These are phyloP conservation scores for Calonectria hawksworthii DNA, from an alignment of 2,329 filamentous ascomycete genomes.

Conservation along the genomic window DNA sequence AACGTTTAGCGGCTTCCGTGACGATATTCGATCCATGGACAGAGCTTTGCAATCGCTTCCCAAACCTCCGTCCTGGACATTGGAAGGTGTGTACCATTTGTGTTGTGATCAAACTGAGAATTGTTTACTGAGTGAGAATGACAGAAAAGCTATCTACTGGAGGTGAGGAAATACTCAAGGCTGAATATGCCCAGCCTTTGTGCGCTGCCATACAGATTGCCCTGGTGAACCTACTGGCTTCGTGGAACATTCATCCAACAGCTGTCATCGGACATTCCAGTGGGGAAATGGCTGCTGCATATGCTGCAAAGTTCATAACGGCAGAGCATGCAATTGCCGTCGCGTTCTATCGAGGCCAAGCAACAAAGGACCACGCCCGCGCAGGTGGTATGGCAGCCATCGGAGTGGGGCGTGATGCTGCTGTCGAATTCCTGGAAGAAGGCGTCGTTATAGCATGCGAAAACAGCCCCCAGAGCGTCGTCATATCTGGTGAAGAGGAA, in stretches of 20 bases:
- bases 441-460: slow-evolving; percentile 50
- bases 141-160: not conserved
- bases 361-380: slow-evolving; percentile 8
- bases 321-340: slow-evolving; percentile 46
- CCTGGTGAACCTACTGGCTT: slow-evolving; percentile 53
- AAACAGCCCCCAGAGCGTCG: slow-evolving; percentile 52
- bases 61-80: not conserved
- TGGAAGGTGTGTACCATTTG: slow-evolving; percentile 25
- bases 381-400: slow-evolving; percentile 55
- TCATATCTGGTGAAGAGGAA: slow-evolving; percentile 48
- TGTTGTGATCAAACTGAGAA: not conserved
- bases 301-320: slow-evolving; percentile 35
- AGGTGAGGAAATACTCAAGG: not conserved
- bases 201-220: slow-evolving; percentile 59
- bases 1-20: slow-evolving; percentile 25
- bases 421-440: slow-evolving; percentile 41
- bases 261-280: slow-evolving; percentile 54
- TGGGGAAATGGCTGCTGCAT: slow-evolving; percentile 57
- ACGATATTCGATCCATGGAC: slow-evolving; percentile 22
- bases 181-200: slow-evolving; percentile 49
- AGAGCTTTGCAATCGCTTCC: not conserved
- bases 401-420: slow-evolving; percentile 49
- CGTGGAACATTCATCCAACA: slow-evolving; percentile 46
- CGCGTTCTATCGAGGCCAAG: slow-evolving; percentile 56
- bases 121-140: not conserved